Conservation (phyloP, 768 basidiomycete species). For the Russula griseocarnosa region DNA sequence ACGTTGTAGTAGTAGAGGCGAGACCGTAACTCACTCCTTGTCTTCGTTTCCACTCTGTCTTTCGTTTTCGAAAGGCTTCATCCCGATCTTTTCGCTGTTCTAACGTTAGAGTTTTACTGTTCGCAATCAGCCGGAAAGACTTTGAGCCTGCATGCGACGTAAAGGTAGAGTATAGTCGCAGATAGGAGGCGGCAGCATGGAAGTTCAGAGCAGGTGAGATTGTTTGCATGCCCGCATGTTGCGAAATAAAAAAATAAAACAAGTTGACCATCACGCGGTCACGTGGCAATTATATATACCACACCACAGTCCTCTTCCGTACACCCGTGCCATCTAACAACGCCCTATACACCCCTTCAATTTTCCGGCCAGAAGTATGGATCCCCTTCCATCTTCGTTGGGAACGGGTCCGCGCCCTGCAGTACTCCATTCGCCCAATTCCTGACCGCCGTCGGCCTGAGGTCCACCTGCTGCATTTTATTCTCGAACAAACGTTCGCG, state of each 20-base stretch:
- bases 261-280: not conserved
- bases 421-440: not conserved
- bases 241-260: too few relatives aligned
- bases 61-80: constrained; percentile 42
- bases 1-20: not conserved
- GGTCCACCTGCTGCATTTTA: not conserved
- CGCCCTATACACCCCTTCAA: not conserved
- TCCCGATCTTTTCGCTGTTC: constrained; percentile 18
- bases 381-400: not conserved
- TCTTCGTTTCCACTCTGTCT: constrained; percentile 72
- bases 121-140: not conserved
- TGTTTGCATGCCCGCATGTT: not conserved
- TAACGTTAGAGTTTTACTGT: not conserved
- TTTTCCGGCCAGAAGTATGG: not conserved
- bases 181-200: not conserved
- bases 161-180: constrained; percentile 15
- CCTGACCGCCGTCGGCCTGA: not conserved
- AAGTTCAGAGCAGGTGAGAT: not conserved
- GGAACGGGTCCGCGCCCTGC: not conserved
- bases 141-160: not conserved
- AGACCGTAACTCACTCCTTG: constrained; percentile 50
- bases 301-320: not conserved
- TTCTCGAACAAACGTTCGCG: constrained; percentile 10
- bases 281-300: not conserved
- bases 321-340: not conserved